Evolutionary conservation across 768 basidiomycete genomes (phyloP).

Genomic region (Ramaria rubella): DNA sequence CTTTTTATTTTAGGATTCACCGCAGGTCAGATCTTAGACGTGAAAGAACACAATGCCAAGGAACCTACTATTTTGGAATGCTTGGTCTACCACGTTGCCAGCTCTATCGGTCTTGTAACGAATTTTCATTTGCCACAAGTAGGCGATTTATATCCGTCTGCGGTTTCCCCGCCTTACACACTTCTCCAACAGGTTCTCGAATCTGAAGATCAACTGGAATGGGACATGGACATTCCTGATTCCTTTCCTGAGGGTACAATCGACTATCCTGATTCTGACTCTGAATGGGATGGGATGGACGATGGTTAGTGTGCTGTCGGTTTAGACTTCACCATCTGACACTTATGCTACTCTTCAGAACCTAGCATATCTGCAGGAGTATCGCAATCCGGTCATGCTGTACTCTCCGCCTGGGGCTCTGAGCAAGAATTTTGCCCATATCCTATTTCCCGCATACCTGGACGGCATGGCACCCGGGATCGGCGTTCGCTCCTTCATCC

Average conservation of each 20-base stretch:
- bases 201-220: background rate
- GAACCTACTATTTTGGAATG: conserved; percentile 20
- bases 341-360: background rate
- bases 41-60: conserved; percentile 10
- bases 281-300: conserved; percentile 8
- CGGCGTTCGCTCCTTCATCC: background rate
- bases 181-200: background rate
- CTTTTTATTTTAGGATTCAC: conserved; percentile 16
- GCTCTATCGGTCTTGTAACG: conserved; percentile 12
- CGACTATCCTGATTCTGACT: conserved; percentile 2
- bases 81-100: conserved; percentile 22
- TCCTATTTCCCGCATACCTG: background rate
- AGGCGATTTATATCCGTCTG: background rate
- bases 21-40: conserved; percentile 14
- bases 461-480: background rate
- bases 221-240: background rate
- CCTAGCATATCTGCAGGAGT: conserved; percentile 1
- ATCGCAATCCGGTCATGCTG: background rate
- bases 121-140: background rate
- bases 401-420: background rate
- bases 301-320: background rate
- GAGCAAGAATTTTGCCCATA: background rate
- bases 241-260: background rate
- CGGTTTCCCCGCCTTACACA: background rate
- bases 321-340: background rate